A percentile compares a stretch with the other conserved stretches of the same genome.
Evolutionary conservation across 176 grass and related monocot species (phyloP).

Genomic region (Raddia guianensis): DNA sequence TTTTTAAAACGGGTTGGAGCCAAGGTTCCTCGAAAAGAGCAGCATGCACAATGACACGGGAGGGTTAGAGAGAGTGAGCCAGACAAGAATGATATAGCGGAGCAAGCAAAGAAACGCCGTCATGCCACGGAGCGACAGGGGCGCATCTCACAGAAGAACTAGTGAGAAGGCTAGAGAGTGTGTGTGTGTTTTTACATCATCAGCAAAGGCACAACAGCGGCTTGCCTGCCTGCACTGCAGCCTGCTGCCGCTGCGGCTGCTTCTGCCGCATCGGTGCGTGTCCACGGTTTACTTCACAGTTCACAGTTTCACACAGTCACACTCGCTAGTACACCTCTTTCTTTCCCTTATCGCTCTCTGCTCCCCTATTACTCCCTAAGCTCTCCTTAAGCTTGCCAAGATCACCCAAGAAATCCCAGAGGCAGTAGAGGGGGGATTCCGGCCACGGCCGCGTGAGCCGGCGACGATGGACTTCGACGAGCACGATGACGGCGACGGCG

Average conservation of each 20-base stretch:
- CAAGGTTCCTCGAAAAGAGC: neutral
- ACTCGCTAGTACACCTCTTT: neutral
- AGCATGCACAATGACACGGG: neutral
- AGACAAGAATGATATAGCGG: slow-evolving; percentile 3
- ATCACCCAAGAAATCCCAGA: slow-evolving; percentile 35
- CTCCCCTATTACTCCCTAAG: slow-evolving; percentile 47
- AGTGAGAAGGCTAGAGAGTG: neutral
- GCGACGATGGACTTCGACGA: slow-evolving; percentile 66
- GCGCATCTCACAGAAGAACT: neutral
- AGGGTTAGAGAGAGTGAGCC: neutral
- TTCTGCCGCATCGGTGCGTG: slow-evolving; percentile 31
- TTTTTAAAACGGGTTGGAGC: slow-evolving; percentile 32
- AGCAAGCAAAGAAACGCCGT: slow-evolving; percentile 29
- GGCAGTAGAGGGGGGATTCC: neutral
- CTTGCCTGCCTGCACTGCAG: slow-evolving; percentile 33
- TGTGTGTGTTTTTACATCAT: slow-evolving; percentile 30
- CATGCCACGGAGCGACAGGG: slow-evolving; percentile 12
- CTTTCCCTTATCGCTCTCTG: slow-evolving; percentile 34
- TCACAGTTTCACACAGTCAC: too few species aligned
- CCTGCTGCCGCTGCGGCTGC: neutral
- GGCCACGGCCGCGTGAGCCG: neutral
- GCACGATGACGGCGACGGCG: slow-evolving; percentile 53
- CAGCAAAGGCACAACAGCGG: slow-evolving; percentile 37
- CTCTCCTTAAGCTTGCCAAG: slow-evolving; percentile 47
- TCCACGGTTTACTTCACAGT: neutral